A percentile compares a stretch with the other conserved stretches of the same genome.
These are phyloP conservation scores for Clarireedia homoeocarpa DNA, from an alignment of 2,329 filamentous ascomycete species.

Conservation along the genomic window DNA sequence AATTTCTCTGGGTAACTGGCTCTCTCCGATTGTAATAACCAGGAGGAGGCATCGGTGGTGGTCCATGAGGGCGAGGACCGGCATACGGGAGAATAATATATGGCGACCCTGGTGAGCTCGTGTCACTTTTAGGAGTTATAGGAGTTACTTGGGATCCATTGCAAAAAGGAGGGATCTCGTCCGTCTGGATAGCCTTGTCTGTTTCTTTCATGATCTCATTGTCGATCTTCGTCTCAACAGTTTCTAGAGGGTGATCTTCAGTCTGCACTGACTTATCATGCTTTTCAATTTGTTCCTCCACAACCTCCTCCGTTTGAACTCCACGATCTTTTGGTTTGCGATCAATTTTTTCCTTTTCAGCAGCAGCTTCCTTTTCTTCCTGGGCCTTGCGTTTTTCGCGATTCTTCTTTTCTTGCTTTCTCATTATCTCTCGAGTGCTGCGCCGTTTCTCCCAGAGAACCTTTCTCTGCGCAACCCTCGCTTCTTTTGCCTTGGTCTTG, in stretches of 20 bases:
- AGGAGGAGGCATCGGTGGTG: slow-evolving; percentile 13
- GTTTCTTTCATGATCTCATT: slow-evolving; percentile 11
- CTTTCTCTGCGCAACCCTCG: slow-evolving; percentile 40
- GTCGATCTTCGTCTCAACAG: neutral
- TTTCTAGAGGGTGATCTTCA: slow-evolving; percentile 11
- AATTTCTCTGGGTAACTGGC: neutral
- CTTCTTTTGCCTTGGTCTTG: slow-evolving; percentile 24
- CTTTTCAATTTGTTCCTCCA: slow-evolving; percentile 9
- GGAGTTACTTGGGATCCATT: slow-evolving; percentile 18
- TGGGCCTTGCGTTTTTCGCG: slow-evolving; percentile 32
- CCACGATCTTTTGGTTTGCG: slow-evolving; percentile 25
- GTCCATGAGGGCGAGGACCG: neutral
- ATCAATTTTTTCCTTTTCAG: slow-evolving; percentile 33
- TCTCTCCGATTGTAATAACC: slow-evolving; percentile 1
- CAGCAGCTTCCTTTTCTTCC: slow-evolving; percentile 34
- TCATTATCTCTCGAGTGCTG: slow-evolving; percentile 31
- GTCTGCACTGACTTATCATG: slow-evolving; percentile 24
- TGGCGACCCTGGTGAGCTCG: slow-evolving; percentile 4
- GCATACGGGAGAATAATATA: neutral
- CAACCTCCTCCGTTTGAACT: slow-evolving; percentile 21
- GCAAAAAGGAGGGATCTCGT: slow-evolving; percentile 10
- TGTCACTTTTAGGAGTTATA: slow-evolving; percentile 20
- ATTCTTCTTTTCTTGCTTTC: slow-evolving; percentile 35
- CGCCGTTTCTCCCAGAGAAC: slow-evolving; percentile 43
- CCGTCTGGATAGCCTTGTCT: slow-evolving; percentile 22